phyloP scores from a whole-genome alignment of 1,139 yeast genomes.

The Hyphopichia fennica region DNA sequence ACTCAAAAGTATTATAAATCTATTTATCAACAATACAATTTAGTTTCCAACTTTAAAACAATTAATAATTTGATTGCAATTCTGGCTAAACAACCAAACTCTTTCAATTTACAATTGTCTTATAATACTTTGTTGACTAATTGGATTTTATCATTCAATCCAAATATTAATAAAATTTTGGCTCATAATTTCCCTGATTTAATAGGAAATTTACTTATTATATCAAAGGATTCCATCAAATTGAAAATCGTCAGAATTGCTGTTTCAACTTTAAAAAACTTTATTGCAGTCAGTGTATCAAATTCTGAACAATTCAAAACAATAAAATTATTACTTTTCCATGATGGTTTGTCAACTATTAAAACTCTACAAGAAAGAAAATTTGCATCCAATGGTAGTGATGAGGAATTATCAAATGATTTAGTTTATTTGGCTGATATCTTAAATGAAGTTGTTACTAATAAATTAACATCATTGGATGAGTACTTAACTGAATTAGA shows the following conservation, averaged over 20 bases:
- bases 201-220: slow-evolving; percentile 47
- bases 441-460: slow-evolving; percentile 68
- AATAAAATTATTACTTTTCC: slow-evolving; percentile 70
- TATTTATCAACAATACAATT: slow-evolving; percentile 55
- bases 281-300: slow-evolving; percentile 38
- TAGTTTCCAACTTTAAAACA: slow-evolving; percentile 53
- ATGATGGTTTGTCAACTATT: slow-evolving; percentile 71
- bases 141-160: slow-evolving; percentile 84
- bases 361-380: slow-evolving; percentile 78
- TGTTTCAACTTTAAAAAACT: slow-evolving; percentile 68
- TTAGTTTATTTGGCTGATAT: slow-evolving; percentile 56
- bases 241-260: slow-evolving; percentile 87
- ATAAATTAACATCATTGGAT: slow-evolving; percentile 83
- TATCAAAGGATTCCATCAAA: slow-evolving; percentile 77
- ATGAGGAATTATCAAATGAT: slow-evolving; percentile 83
- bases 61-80: slow-evolving; percentile 38
- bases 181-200: slow-evolving; percentile 62
- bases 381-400: slow-evolving; percentile 70
- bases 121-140: slow-evolving; percentile 74
- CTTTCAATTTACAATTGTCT: slow-evolving; percentile 76
- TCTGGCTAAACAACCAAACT: slow-evolving; percentile 43
- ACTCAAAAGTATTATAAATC: slow-evolving; percentile 58
- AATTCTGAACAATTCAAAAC: slow-evolving; percentile 43
- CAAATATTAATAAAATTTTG: slow-evolving; percentile 51
- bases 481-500: slow-evolving; percentile 86